Evolutionary conservation across 1,284 basidiomycete genomes (phyloP).

Genomic region (Fomitopsis palustris): DNA sequence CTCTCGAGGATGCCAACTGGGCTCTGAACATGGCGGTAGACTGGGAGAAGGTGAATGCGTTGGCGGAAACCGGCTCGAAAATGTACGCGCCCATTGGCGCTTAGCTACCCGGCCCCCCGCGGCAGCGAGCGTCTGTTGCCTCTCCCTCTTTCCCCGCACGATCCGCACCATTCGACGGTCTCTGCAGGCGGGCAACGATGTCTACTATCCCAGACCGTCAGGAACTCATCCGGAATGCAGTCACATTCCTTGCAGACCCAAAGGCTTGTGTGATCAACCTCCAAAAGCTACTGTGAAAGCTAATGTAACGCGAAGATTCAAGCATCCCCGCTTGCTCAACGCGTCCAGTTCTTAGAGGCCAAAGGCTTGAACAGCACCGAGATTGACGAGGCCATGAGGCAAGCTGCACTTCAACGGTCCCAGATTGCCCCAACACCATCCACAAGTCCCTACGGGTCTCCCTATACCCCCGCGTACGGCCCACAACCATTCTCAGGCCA

Average conservation of each 20-base stretch:
- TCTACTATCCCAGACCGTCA: conserved; percentile 46
- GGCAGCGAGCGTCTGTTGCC: neutral
- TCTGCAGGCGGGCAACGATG: conserved; percentile 35
- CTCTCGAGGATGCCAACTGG: conserved; percentile 48
- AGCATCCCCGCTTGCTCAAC: conserved; percentile 77
- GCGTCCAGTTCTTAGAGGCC: conserved; percentile 90
- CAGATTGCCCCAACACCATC: conserved; percentile 17
- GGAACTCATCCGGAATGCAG: conserved; percentile 77
- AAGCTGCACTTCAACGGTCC: conserved; percentile 39
- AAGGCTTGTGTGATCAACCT: conserved; percentile 41
- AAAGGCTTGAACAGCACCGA: conserved; percentile 86
- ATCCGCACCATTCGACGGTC: neutral
- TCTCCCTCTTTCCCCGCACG: neutral
- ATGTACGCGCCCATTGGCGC: conserved; percentile 14
- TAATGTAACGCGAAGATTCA: conserved; percentile 47
- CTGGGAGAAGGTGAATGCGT: conserved; percentile 9
- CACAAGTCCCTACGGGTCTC: conserved; percentile 21
- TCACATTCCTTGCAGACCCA: conserved; percentile 77
- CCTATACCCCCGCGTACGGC: conserved; percentile 40
- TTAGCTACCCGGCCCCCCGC: neutral
- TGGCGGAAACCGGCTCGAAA: conserved; percentile 9
- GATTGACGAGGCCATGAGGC: conserved; percentile 84
- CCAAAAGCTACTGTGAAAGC: neutral
- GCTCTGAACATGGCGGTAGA: conserved; percentile 35
- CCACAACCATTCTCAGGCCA: conserved; percentile 39